phyloP scores from a whole-genome alignment of 169 alveolate species.

The Babesia bovis region DNA sequence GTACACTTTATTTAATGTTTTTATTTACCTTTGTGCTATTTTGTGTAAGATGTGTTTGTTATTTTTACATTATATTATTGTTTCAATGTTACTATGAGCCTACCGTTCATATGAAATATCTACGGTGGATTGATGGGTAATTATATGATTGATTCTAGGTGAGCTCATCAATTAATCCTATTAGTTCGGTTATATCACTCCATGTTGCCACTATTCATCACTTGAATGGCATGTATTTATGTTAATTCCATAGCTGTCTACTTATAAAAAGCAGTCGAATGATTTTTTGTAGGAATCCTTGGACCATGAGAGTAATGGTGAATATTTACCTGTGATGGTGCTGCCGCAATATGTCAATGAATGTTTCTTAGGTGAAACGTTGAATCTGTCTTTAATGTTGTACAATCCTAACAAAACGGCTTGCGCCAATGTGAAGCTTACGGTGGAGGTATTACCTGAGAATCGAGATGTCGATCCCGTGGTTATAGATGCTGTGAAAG shows the following conservation, averaged over 20 bases:
- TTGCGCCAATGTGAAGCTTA: slow-evolving; percentile 20
- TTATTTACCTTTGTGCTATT: neutral
- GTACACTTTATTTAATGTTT: neutral
- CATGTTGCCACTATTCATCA: no score
- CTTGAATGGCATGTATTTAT: no score
- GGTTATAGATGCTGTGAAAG: slow-evolving; percentile 6
- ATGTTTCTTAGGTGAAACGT: slow-evolving; percentile 41
- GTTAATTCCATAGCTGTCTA: no score
- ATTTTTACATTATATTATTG: no score
- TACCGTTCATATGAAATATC: no score
- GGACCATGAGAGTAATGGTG: neutral
- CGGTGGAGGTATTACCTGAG: slow-evolving; percentile 46
- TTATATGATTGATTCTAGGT: no score
- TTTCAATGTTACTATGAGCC: no score
- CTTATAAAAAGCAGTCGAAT: no score
- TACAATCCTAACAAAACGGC: slow-evolving; percentile 26
- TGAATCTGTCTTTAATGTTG: slow-evolving; percentile 33
- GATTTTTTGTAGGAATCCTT: slow-evolving; percentile 19
- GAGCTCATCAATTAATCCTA: no score
- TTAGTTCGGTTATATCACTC: no score
- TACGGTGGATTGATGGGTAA: no score
- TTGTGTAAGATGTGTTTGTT: neutral
- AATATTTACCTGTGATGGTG: slow-evolving; percentile 19
- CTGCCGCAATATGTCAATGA: slow-evolving; percentile 49
- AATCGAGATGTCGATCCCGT: slow-evolving; percentile 1